Conservation (phyloP, 2,329 filamentous ascomycete genomes). For the Paecilomyces variotii region DNA sequence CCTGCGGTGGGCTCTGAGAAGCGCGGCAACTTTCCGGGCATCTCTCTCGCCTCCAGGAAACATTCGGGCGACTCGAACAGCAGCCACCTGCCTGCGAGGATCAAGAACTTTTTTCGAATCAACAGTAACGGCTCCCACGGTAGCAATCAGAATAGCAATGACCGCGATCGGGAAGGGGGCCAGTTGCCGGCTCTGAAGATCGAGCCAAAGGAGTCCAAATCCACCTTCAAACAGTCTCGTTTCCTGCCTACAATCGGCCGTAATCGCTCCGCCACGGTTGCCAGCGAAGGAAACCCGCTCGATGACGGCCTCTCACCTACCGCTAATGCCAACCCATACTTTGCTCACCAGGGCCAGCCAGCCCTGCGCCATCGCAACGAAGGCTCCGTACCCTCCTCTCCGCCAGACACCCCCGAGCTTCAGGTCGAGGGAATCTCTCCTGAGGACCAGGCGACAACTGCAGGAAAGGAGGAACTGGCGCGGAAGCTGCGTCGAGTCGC, state of each 20-base stretch:
- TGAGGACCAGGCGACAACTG: conserved; percentile 59
- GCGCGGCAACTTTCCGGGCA: conserved; percentile 38
- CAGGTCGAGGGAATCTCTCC: conserved; percentile 63
- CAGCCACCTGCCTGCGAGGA: conserved; percentile 52
- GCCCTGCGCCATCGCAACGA: conserved; percentile 91
- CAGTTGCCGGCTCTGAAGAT: conserved; percentile 44
- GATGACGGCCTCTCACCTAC: conserved; percentile 88
- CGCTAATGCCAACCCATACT: conserved; percentile 93
- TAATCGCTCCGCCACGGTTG: conserved; percentile 81
- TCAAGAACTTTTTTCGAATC: conserved; percentile 64
- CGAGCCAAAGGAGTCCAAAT: conserved; percentile 60
- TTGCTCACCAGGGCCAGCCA: conserved; percentile 89
- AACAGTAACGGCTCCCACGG: conserved; percentile 42
- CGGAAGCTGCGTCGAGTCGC: conserved; percentile 88
- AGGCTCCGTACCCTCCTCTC: conserved; percentile 83
- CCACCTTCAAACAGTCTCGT: conserved; percentile 70
- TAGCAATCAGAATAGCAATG: conserved; percentile 15
- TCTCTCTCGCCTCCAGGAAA: conserved; percentile 39
- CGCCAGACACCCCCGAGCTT: conserved; percentile 77
- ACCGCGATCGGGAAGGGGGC: conserved; percentile 27
- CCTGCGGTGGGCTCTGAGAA: conserved; percentile 38
- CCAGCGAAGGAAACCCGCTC: conserved; percentile 83
- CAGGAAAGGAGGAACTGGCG: conserved; percentile 88
- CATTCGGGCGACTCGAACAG: conserved; percentile 28
- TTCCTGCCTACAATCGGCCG: conserved; percentile 84